A percentile compares a stretch with the other conserved stretches of the same genome.
These are phyloP conservation scores for Auxenochlorella protothecoides DNA, from an alignment of 139 green algal species.

Conservation along the genomic window DNA sequence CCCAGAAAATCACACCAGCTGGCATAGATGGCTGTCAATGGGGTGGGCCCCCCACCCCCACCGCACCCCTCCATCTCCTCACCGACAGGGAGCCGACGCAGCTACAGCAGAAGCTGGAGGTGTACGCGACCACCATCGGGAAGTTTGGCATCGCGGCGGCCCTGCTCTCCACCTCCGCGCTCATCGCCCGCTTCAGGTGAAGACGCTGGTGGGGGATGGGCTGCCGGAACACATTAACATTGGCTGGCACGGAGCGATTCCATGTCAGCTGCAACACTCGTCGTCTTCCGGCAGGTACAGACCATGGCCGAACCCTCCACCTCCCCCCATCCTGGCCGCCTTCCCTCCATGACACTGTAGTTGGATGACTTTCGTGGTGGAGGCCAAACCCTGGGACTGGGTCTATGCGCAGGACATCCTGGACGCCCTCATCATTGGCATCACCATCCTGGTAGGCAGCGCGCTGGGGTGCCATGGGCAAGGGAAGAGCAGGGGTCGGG, in stretches of 20 bases:
- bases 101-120: constrained; percentile 59
- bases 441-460: constrained; percentile 79
- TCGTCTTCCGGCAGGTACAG: no score
- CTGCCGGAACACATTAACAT: constrained; percentile 23
- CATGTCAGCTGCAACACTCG: no score
- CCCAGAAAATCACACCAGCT: constrained; percentile 21
- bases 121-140: constrained; percentile 80
- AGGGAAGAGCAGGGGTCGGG: no score
- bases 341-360: constrained; percentile 32
- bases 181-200: constrained; percentile 73
- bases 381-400: no score
- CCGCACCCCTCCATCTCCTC: no score
- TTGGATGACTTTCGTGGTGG: no score
- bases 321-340: constrained; percentile 61
- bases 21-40: no score
- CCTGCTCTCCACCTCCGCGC: constrained; percentile 76
- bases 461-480: no score
- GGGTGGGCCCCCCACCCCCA: no score
- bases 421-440: constrained; percentile 82
- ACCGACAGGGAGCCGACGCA: constrained; percentile 46
- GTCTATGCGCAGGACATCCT: constrained; percentile 16
- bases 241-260: no score
- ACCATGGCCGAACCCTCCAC: no score
- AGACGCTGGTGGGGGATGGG: constrained; percentile 43
- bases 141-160: constrained; percentile 87